Conservation (phyloP, 2,329 filamentous ascomycete species). For the Calonectria pseudoreteaudii region DNA sequence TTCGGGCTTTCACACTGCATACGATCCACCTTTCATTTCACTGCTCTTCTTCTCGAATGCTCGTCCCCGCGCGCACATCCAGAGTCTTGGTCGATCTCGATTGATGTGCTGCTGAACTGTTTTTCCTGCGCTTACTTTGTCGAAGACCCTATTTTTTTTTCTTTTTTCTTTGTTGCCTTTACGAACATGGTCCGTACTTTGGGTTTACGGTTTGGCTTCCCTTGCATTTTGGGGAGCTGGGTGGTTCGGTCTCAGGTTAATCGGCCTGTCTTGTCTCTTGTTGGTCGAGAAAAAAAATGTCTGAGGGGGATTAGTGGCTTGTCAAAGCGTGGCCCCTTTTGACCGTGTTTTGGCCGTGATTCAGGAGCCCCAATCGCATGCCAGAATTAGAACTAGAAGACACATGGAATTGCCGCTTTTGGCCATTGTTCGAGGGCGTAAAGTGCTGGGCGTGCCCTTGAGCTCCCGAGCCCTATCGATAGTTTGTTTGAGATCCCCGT, state of each 20-base stretch:
- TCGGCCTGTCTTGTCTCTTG: background rate
- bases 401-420: background rate
- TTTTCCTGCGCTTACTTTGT: background rate
- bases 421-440: background rate
- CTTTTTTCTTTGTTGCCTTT: background rate
- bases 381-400: background rate
- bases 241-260: background rate
- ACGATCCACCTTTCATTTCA: background rate
- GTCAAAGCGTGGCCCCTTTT: conserved; percentile 3
- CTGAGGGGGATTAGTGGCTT: background rate
- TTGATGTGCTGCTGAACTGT: background rate
- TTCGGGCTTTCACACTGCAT: background rate
- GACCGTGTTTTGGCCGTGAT: background rate
- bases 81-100: background rate
- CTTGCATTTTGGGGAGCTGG: background rate
- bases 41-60: background rate
- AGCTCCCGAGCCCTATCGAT: background rate
- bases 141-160: background rate
- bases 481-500: background rate
- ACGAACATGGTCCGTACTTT: background rate
- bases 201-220: background rate
- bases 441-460: background rate
- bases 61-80: background rate
- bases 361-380: background rate
- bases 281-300: background rate